Percentiles rank a stretch among this genome's conserved stretches.
These are phyloP conservation scores for Beauveria sp. DNA, from an alignment of 2,329 filamentous ascomycete species.

Conservation along the genomic window DNA sequence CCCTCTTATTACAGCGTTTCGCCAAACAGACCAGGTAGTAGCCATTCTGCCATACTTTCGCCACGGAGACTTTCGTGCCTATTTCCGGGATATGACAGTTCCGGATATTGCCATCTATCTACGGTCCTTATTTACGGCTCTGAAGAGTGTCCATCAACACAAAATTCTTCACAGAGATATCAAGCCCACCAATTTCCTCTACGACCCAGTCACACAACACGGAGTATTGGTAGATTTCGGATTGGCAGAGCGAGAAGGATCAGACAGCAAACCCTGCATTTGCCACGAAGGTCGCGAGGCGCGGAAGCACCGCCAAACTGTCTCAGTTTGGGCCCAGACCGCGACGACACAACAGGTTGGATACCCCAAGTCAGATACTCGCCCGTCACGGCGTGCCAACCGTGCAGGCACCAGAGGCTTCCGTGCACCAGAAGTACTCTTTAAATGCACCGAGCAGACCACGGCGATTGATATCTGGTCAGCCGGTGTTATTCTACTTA, in stretches of 20 bases:
- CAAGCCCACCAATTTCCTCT: slow-evolving; percentile 96
- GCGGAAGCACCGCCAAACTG: slow-evolving; percentile 52
- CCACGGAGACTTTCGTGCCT: slow-evolving; percentile 88
- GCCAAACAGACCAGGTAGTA: slow-evolving; percentile 87
- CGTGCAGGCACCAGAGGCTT: slow-evolving; percentile 92
- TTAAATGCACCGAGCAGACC: slow-evolving; percentile 94
- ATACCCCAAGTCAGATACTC: slow-evolving; percentile 84
- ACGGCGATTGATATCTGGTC: slow-evolving; percentile 97
- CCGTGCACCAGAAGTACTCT: slow-evolving; percentile 88
- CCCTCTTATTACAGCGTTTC: slow-evolving; percentile 94
- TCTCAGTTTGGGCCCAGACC: slow-evolving; percentile 49
- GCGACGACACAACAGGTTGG: slow-evolving; percentile 48
- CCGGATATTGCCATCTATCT: slow-evolving; percentile 86
- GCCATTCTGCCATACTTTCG: slow-evolving; percentile 93
- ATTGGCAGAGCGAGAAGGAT: slow-evolving; percentile 78
- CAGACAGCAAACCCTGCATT: slow-evolving; percentile 71
- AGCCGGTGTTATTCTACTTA: slow-evolving; percentile 93
- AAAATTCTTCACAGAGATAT: slow-evolving; percentile 91
- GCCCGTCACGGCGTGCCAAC: slow-evolving; percentile 84
- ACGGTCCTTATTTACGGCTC: slow-evolving; percentile 75
- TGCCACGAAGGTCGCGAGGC: slow-evolving; percentile 61
- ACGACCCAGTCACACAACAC: slow-evolving; percentile 69
- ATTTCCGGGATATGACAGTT: slow-evolving; percentile 85
- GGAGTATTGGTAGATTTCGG: slow-evolving; percentile 98
- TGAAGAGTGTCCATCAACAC: slow-evolving; percentile 74